Percentiles rank a stretch among this genome's conserved stretches.
These are phyloP conservation scores for Coemansia javaensis DNA, from an alignment of 192 early-diverging fungal genomes.

Conservation along the genomic window DNA sequence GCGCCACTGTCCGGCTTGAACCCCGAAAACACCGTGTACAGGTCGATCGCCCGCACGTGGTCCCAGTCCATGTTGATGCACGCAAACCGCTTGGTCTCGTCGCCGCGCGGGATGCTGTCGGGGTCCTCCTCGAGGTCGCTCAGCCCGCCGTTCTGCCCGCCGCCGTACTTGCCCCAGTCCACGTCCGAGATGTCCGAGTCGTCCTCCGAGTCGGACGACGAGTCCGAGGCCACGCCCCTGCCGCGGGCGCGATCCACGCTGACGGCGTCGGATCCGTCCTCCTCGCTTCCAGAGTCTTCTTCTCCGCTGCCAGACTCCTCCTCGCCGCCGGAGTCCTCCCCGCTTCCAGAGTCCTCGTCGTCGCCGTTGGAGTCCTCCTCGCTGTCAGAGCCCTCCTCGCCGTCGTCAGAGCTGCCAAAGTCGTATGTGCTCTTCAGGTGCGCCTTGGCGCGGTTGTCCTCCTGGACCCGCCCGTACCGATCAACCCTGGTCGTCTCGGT, in stretches of 20 bases:
- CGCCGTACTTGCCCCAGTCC: slow-evolving; percentile 30
- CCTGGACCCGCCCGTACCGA: slow-evolving; percentile 25
- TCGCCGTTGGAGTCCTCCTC: slow-evolving; percentile 13
- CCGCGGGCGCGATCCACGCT: slow-evolving; percentile 76
- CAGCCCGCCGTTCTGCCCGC: slow-evolving; percentile 33
- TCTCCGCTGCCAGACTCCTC: slow-evolving; percentile 9
- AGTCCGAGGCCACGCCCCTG: slow-evolving; percentile 55
- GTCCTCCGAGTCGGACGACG: slow-evolving; percentile 25
- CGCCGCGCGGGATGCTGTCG: slow-evolving; percentile 54
- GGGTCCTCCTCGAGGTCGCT: slow-evolving; percentile 57
- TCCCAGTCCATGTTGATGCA: slow-evolving; percentile 95
- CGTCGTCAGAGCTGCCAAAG: slow-evolving; percentile 49
- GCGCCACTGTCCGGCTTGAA: slow-evolving; percentile 73
- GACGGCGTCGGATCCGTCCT: background rate
- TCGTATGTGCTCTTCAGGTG: slow-evolving; percentile 47
- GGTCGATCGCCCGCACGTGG: slow-evolving; percentile 79
- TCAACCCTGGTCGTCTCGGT: slow-evolving; percentile 47
- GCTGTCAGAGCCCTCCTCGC: background rate
- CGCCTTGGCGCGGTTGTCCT: slow-evolving; percentile 30
- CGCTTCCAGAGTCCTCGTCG: slow-evolving; percentile 13
- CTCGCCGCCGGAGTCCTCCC: slow-evolving; percentile 3
- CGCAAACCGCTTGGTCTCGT: slow-evolving; percentile 71
- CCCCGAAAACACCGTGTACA: slow-evolving; percentile 78
- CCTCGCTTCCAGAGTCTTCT: slow-evolving; percentile 9
- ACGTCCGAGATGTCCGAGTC: slow-evolving; percentile 35